Evolutionary conservation across 2,329 filamentous ascomycete genomes (phyloP).

Genomic region (Penicillium sp.): DNA sequence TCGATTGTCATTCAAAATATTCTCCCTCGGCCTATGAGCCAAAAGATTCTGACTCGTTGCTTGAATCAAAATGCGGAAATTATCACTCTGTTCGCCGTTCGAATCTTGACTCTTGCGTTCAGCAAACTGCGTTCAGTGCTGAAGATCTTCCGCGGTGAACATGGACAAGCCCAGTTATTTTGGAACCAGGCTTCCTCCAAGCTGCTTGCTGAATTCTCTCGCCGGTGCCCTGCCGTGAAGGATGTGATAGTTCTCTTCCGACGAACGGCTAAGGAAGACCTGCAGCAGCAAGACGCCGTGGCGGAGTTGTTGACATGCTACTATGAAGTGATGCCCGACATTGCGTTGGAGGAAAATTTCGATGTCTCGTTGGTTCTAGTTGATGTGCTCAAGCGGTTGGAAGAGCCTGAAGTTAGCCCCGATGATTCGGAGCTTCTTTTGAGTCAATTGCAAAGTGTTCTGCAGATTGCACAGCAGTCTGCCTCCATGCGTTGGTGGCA

Average conservation of each 20-base stretch:
- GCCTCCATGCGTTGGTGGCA: conserved; percentile 89
- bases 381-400: conserved; percentile 62
- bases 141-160: conserved; percentile 57
- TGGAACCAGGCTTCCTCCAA: conserved; percentile 70
- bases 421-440: conserved; percentile 58
- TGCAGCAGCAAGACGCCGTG: conserved; percentile 74
- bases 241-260: conserved; percentile 74
- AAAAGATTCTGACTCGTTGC: conserved; percentile 76
- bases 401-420: conserved; percentile 45
- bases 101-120: conserved; percentile 74
- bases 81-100: conserved; percentile 78
- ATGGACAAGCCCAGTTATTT: conserved; percentile 45
- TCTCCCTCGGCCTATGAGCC: conserved; percentile 75
- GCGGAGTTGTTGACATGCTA: conserved; percentile 79
- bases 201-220: conserved; percentile 71
- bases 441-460: conserved; percentile 76
- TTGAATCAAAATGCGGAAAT: conserved; percentile 74
- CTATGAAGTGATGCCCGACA: conserved; percentile 75
- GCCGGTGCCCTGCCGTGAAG: conserved; percentile 76
- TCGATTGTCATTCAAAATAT: conserved; percentile 81
- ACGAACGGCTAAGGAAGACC: conserved; percentile 63
- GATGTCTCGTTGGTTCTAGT: conserved; percentile 79
- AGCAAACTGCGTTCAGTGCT: conserved; percentile 70
- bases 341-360: conserved; percentile 79
- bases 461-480: conserved; percentile 76